A percentile compares a stretch with the other conserved stretches of the same genome.
Conservation (phyloP, 2,329 filamentous ascomycete species). For the Trichoderma polysporum region DNA sequence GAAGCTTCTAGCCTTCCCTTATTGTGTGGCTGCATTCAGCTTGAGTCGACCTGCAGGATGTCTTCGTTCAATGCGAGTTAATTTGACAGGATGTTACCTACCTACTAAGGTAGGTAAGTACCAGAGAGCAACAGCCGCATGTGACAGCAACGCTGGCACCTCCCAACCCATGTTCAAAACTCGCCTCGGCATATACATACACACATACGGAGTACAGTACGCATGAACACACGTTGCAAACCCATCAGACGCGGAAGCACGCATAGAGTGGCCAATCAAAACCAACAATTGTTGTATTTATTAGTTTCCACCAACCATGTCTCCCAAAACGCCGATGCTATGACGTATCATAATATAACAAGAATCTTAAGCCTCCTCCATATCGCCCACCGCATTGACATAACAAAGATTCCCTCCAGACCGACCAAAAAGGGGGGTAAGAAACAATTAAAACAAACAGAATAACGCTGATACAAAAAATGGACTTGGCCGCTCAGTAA, state of each 20-base stretch:
- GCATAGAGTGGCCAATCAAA: background rate
- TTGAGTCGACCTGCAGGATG: too few species aligned
- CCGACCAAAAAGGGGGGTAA: background rate
- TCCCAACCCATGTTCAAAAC: background rate
- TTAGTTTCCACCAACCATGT: background rate
- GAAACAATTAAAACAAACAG: background rate
- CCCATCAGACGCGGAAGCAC: background rate
- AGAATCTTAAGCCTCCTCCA: conserved; percentile 20
- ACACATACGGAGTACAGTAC: background rate
- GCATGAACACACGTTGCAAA: background rate
- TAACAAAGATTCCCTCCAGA: conserved; percentile 1
- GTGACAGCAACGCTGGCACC: background rate
- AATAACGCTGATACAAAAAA: background rate
- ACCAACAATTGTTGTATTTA: conserved; percentile 1
- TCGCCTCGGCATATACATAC: background rate
- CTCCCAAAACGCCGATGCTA: conserved; percentile 30
- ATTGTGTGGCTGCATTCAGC: too few species aligned
- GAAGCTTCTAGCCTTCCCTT: background rate
- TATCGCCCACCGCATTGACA: conserved; percentile 3
- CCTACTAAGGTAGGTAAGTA: background rate
- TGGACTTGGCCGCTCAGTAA: background rate
- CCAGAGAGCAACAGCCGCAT: background rate
- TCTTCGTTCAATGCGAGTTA: background rate
- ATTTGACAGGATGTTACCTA: background rate
- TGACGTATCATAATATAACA: conserved; percentile 23